Base-by-base conservation (phyloP, 1,284 basidiomycete species). In the Ceratobasidium sp. region DNA sequence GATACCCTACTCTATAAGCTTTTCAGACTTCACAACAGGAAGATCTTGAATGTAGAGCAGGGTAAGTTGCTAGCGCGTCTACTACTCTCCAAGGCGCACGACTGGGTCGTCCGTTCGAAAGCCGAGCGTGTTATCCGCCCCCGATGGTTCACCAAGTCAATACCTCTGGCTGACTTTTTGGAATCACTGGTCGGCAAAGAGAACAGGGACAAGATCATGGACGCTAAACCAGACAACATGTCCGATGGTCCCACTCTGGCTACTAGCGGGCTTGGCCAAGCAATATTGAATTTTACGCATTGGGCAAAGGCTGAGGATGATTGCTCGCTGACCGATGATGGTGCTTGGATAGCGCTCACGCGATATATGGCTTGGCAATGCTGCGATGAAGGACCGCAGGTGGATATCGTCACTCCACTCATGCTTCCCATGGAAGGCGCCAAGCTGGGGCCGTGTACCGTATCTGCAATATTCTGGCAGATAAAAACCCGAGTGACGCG, bases 61-160 rank as follows among this genome's bases (percentile, higher is more conserved):
- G 61, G 46, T 18, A 46, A 64, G 14, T 14, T 55, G 10, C 14
- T 34, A 4, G 61, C 23, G 9, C 61, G 61, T 18, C 61, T 64
- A 48, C 28, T 64, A 8, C 30, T 64, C 5, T 50, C 61, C 9
- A 36, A 32, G 10, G 61, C 61, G 5, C 45, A 64, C 45, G 61
- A 64, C 26, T 8, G 26, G 18, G 57, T 23, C 18, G 12, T 55
- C 16, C 3, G 36, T 14, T n/a, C 14, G 16, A 28, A 10, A 4
- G 8, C 30, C 14, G 9, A 30, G 6, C 57, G n/a, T 59, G 9
- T 6, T 3, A 8, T 3, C 39, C n/a, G n/a, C n/a, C 34, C 18
- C 23, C 26, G 34, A 30, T 2, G 1, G 34, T 59, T 32, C 34
- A 23, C 21, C 2, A 10, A n/a, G 14, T 36, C 57, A 10, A 41